phyloP scores from a whole-genome alignment of 2,329 filamentous ascomycete species.

The Fusarium heterosporum region DNA sequence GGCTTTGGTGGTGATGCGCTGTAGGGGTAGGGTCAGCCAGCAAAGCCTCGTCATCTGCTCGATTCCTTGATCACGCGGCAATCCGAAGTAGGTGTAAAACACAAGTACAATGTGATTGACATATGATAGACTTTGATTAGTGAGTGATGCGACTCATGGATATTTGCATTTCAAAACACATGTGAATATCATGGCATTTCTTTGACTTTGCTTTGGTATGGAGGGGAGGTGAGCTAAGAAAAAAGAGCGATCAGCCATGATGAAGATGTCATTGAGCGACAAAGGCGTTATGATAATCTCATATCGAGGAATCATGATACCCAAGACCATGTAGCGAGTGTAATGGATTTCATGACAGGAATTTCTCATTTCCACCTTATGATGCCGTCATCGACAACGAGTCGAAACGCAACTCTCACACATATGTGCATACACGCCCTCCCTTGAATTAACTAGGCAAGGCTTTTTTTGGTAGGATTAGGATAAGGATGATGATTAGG shows the following conservation, averaged over 20 bases:
- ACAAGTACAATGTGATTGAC: background rate
- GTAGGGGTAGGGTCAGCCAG: slow-evolving; percentile 19
- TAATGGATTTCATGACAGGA: slow-evolving; percentile 7
- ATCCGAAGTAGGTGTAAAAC: slow-evolving; percentile 20
- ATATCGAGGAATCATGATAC: slow-evolving; percentile 19
- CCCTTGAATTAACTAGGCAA: background rate
- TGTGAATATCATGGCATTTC: background rate
- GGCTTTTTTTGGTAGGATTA: background rate
- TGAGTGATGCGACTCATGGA: background rate
- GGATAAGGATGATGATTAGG: background rate
- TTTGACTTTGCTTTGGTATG: background rate
- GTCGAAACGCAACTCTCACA: background rate
- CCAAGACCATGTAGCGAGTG: background rate
- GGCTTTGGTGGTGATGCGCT: slow-evolving; percentile 17
- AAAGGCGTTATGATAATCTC: slow-evolving; percentile 12
- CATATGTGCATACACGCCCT: slow-evolving; percentile 13
- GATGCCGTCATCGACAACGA: slow-evolving; percentile 29
- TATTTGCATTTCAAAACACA: background rate
- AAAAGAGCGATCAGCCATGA: slow-evolving; percentile 3
- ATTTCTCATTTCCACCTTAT: slow-evolving; percentile 5
- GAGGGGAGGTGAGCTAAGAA: background rate
- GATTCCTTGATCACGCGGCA: slow-evolving; percentile 18
- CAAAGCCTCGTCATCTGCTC: slow-evolving; percentile 35
- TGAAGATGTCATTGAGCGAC: slow-evolving; percentile 16
- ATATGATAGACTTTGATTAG: too few relatives aligned